Evolutionary conservation across 179 eudicot genomes (phyloP), one percentile per base, ranked within the genome.

Genomic region (Monotropa hypopitys): DNA sequence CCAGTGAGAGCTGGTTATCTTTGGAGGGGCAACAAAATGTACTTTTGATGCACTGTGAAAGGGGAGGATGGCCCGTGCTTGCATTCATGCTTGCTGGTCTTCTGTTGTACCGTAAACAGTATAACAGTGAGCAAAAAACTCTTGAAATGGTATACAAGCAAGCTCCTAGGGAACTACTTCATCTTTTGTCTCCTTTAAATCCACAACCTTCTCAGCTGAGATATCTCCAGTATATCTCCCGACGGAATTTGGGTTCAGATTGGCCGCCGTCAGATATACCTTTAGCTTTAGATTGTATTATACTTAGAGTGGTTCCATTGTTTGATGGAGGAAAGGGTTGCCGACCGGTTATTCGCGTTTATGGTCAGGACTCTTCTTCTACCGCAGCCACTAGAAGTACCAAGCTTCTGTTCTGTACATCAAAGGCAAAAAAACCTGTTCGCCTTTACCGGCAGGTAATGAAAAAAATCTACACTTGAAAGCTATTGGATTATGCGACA

Each of bases 81-180:
- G 99, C 99, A 26, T 95, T 95, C 76, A 95, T 95, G 97, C 99
- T 95, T 84, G 97, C 99, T 3, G 90, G 92, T 72, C 95, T 95
- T 82, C 89, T 95, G 76, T 82, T 95, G 84, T 90, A 92, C 80
- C 86, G 97, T 81, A 91, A 83, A 78, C 94, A 93, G 78, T 89
- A 92, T 76, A 91, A 68, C 35, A 95, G 93, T 70, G 99, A 91
- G 84, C 95, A 87, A 77, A 92, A 91, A 79, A 91, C 99, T 47
- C 97, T 92, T 84, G 97, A 93, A 73, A 95, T 93, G 97, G 90
- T 95, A 43, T 91, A 95, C 80, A 93, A 86, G 87, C 97, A 95
- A 86, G 99, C 99, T 76, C 93, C 97, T 8, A 90, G 83, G 81
- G 95, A 95, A 78, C 93, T 92, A 79, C 90, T 92, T 79, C 95